Base-by-base conservation (phyloP, 2,329 filamentous ascomycete species). In the Paraconiothyrium sp. region DNA sequence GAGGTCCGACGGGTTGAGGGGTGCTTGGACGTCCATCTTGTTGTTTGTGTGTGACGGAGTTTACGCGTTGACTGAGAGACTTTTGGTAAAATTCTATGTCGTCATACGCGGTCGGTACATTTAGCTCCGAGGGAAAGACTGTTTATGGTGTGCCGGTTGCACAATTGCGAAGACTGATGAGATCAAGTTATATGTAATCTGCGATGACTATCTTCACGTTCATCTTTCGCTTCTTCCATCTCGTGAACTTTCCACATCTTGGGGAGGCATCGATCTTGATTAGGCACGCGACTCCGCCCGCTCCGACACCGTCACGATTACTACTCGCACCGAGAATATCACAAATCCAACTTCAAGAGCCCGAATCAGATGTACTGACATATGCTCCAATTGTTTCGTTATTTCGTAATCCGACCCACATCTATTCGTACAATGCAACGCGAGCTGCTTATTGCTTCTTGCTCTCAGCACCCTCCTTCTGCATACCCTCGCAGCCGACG, bases 401-500 rank as follows among this genome's bases (percentile, higher is more conserved):
- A 54, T 34, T 22, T 22, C 20, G 43, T 46, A 13, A 22, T 41
- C 43, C 20, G 2, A 22, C 22, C 6, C 9, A 10, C 1, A 8
- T 46, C 20, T 46, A 46, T 27, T 48, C 46, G 10, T 48, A 48
- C 24, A 48, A n/a, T 48, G 10, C 24, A n/a, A 4, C 20, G 43
- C 4, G 10, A 4, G 1, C 7, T 10, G 30, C 44, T 39, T 66
- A 68, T 62, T 73, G 51, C 62, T 71, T 68, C 70, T 72, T 74
- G 41, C 67, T 72, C 68, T 72, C 69, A 1, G 62, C 71, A 0
- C 75, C 75, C 68, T 77, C 74, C 66, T 74, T 83, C 76, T 86
- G 80, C 90, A 92, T 92, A 0, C 90, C 90, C 76, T 90, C 87
- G 66, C 90, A 92, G 0, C 90, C 89, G 0, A 87, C 84, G 0